A percentile compares a stretch with the other conserved stretches of the same genome.
phyloP scores from a whole-genome alignment of 108 stramenopile species.

The Nitzschia sp. region DNA sequence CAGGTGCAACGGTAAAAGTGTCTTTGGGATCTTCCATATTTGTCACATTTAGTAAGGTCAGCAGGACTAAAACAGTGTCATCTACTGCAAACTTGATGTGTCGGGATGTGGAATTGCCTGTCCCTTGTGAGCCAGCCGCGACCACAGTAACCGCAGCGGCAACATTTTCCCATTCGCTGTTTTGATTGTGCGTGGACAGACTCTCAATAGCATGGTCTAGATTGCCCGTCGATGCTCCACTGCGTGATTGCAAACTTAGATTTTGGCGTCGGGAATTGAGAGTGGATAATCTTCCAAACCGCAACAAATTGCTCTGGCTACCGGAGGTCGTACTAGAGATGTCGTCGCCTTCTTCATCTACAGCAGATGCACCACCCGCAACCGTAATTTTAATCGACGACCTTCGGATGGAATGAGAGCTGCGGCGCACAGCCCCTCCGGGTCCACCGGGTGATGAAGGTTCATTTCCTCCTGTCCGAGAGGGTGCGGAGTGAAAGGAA shows the following conservation, averaged over 20 bases:
- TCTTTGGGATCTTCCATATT: slow-evolving; percentile 33
- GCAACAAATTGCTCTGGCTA: background rate
- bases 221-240: background rate
- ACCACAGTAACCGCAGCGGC: slow-evolving; percentile 52
- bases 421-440: background rate
- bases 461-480: background rate
- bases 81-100: slow-evolving; percentile 36
- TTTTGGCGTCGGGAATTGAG: background rate
- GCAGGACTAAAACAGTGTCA: slow-evolving; percentile 44
- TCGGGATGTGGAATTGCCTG: slow-evolving; percentile 4
- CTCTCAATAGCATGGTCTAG: slow-evolving; percentile 20
- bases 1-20: slow-evolving; percentile 37
- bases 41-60: slow-evolving; percentile 53
- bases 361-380: background rate
- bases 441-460: background rate
- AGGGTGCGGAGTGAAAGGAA: slow-evolving; percentile 14
- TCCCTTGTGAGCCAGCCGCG: slow-evolving; percentile 19
- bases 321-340: background rate
- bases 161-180: slow-evolving; percentile 45
- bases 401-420: slow-evolving; percentile 4
- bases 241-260: background rate
- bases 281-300: slow-evolving; percentile 8
- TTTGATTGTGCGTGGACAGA: slow-evolving; percentile 13
- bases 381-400: slow-evolving; percentile 12
- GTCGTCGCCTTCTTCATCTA: background rate